Conservation (phyloP, 148 eudicot genomes). For the Vaccinium myrtillus region DNA sequence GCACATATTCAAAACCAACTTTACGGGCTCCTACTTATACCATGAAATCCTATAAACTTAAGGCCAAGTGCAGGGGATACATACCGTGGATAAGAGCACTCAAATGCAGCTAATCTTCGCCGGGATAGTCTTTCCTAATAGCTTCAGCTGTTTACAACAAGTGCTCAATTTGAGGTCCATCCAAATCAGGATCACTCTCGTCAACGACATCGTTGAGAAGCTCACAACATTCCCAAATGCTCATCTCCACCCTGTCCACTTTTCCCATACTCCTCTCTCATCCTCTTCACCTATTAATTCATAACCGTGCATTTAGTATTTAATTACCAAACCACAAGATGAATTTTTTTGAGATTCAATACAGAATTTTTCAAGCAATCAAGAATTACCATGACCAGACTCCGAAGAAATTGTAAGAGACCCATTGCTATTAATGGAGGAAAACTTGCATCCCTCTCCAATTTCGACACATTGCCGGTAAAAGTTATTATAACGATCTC, state of each 20-base stretch:
- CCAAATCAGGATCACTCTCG: slow-evolving; percentile 90
- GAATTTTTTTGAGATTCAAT: neutral
- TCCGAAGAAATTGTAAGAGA: neutral
- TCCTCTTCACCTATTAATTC: slow-evolving; percentile 61
- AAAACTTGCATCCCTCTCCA: neutral
- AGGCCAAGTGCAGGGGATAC: slow-evolving; percentile 16
- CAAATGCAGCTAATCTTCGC: slow-evolving; percentile 88
- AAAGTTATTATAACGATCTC: neutral
- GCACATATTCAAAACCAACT: neutral
- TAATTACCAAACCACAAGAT: neutral
- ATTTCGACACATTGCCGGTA: neutral
- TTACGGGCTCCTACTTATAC: neutral
- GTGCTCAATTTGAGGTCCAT: slow-evolving; percentile 92
- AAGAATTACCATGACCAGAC: too few species aligned
- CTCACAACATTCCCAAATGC: slow-evolving; percentile 97
- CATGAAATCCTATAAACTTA: neutral
- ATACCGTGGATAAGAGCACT: slow-evolving; percentile 85
- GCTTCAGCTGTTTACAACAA: slow-evolving; percentile 90
- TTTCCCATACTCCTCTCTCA: slow-evolving; percentile 73
- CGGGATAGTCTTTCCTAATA: slow-evolving; percentile 75
- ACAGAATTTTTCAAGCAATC: neutral
- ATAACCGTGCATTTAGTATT: neutral
- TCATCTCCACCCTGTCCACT: slow-evolving; percentile 76
- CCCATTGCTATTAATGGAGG: neutral
- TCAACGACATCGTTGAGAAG: slow-evolving; percentile 79